A percentile compares a stretch with the other conserved stretches of the same genome.
These are phyloP conservation scores for Martiniozyma abietophila DNA, from an alignment of 805 yeast species.

Conservation along the genomic window DNA sequence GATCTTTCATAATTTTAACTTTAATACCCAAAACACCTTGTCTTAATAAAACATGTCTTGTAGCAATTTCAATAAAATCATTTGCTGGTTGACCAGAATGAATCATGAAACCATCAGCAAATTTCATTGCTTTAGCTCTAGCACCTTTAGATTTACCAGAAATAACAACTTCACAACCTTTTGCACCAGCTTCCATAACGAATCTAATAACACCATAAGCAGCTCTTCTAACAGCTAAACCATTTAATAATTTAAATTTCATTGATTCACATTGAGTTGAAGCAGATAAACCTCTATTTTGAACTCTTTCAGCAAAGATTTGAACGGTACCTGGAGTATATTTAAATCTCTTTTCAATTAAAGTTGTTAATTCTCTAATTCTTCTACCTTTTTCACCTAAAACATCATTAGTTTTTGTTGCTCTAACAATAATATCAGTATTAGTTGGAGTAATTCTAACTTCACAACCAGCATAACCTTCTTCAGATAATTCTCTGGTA, in stretches of 20 bases:
- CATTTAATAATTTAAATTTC: conserved; percentile 95
- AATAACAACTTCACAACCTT: conserved; percentile 99
- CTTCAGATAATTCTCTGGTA: conserved; percentile 99
- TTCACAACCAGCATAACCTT: conserved; percentile 99
- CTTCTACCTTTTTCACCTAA: conserved; percentile 99
- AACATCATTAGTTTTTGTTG: conserved; percentile 97
- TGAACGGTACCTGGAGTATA: conserved; percentile 87
- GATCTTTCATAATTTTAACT: conserved; percentile 99
- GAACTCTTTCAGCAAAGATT: conserved; percentile 97
- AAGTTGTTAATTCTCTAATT: conserved; percentile 96
- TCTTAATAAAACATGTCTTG: conserved; percentile 99
- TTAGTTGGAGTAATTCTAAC: conserved; percentile 97
- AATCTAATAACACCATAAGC: conserved; percentile 99
- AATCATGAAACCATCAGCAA: conserved; percentile 99
- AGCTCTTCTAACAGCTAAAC: conserved; percentile 99
- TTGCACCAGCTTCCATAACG: conserved; percentile 99
- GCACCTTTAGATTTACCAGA: conserved; percentile 99
- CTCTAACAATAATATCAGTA: conserved; percentile 98
- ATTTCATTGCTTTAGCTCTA: conserved; percentile 99
- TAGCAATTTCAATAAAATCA: conserved; percentile 97
- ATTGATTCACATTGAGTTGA: conserved; percentile 99
- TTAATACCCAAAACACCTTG: conserved; percentile 99
- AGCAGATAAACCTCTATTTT: conserved; percentile 98
- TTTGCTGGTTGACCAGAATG: conserved; percentile 99
- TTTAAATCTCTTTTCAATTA: conserved; percentile 98